These are phyloP conservation scores for Hypoxylon sp. DNA, from an alignment of 2,329 filamentous ascomycete genomes.

Conservation along the genomic window DNA sequence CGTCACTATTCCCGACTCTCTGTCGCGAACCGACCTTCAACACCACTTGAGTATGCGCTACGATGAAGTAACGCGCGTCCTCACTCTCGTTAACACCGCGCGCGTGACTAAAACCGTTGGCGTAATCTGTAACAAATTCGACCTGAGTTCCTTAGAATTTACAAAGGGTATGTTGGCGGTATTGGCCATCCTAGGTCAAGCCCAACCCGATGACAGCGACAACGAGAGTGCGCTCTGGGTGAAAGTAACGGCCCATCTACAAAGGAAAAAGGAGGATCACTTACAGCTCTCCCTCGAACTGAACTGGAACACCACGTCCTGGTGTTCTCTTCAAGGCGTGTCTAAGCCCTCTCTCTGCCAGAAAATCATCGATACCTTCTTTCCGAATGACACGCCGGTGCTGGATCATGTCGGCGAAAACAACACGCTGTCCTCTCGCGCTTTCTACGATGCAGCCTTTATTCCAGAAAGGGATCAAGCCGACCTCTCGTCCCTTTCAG, in stretches of 20 bases:
- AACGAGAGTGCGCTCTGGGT: slow-evolving; percentile 47
- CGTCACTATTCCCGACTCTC: background rate
- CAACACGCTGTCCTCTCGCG: slow-evolving; percentile 54
- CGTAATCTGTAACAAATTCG: no score
- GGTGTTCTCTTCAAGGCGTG: slow-evolving; percentile 44
- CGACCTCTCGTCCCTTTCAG: slow-evolving; percentile 48
- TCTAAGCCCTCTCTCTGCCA: slow-evolving; percentile 47
- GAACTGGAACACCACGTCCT: slow-evolving; percentile 53
- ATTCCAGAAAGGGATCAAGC: slow-evolving; percentile 60
- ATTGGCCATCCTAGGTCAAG: slow-evolving; percentile 23
- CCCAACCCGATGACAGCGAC: slow-evolving; percentile 25
- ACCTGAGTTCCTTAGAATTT: slow-evolving; percentile 14
- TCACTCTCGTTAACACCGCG: no score
- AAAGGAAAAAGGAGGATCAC: slow-evolving; percentile 39
- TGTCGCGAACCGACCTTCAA: slow-evolving; percentile 27
- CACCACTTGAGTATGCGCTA: slow-evolving; percentile 26
- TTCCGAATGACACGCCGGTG: slow-evolving; percentile 23
- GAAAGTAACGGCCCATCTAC: slow-evolving; percentile 44
- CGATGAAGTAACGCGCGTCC: background rate
- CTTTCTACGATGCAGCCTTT: slow-evolving; percentile 75
- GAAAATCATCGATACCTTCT: slow-evolving; percentile 49
- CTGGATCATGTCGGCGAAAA: slow-evolving; percentile 38
- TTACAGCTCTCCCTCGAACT: slow-evolving; percentile 49
- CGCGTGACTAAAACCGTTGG: no score
- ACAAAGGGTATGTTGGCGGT: slow-evolving; percentile 15